Evolutionary conservation across 2,329 filamentous ascomycete genomes (phyloP), one percentile per base, ranked within the genome.

Genomic region (Alternaria rosae): DNA sequence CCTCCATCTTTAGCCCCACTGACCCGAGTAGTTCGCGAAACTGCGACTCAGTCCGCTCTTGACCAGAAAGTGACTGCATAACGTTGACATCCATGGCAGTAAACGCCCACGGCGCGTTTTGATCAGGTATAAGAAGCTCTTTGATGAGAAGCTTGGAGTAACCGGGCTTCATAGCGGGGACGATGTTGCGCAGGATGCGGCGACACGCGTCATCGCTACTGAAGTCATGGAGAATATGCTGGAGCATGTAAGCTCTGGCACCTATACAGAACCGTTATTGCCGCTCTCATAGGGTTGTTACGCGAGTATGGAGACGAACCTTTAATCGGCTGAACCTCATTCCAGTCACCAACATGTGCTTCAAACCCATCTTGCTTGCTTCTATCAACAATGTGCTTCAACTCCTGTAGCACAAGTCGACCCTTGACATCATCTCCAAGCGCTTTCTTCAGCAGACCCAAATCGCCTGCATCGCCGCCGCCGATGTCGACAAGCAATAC

Each of bases 321-420:
- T 50, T 50, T n/a, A 0, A 50, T 50, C 8, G 47, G 28, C 17
- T 50, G 47, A 7, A 50, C 47, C 17, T 50, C 17, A 11, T 50
- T 50, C 47, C 28, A 50, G 1, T 35, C 28, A 2, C 47, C 28
- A 1, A 50, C 47, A 9, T 50, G 17, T 1, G 61, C 57, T 55
- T 64, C 61, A 48, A 57, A 61, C 0, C 61, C 57, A n/a, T 54
- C 43, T 44, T 61, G 57, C 11, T 58, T 38, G 2, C 30, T 25
- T n/a, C 25, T 21, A 21, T 64, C 61, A n/a, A 64, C 50, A 28
- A 64, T 58, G 32, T 64, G 61, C 54, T 64, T 58, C 28, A 65
- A 28, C 25, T 69, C 66, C 25, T 69, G 64, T 28, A 69, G 28
- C 21, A 64, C 32, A 3, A 64, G 53, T 30, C 61, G 47, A 12